Conservation (phyloP, 768 basidiomycete species). For the Lactarius evosmus region DNA sequence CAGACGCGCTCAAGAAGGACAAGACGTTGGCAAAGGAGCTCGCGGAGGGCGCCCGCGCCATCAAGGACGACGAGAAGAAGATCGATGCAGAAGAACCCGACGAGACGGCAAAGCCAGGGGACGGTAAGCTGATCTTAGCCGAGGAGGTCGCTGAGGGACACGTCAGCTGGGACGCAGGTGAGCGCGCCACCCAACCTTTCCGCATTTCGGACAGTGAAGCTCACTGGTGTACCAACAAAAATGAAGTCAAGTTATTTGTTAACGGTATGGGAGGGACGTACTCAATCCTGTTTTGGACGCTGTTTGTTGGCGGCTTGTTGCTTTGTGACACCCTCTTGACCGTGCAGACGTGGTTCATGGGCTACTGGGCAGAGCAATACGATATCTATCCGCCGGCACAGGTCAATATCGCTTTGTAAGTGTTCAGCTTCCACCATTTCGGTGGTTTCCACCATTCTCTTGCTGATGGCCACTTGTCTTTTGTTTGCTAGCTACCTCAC, state of each 20-base stretch:
- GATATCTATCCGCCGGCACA: constrained; percentile 35
- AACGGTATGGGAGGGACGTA: constrained; percentile 31
- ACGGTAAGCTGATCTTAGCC: constrained; percentile 59
- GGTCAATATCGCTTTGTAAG: constrained; percentile 38
- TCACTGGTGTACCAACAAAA: constrained; percentile 23
- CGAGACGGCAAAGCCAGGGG: constrained; percentile 30
- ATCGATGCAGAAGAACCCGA: constrained; percentile 29
- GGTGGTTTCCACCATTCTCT: background rate
- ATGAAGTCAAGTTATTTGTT: constrained; percentile 35
- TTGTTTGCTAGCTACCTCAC: constrained; percentile 44
- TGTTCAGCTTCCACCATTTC: background rate
- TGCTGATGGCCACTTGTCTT: background rate
- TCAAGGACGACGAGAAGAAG: constrained; percentile 33
- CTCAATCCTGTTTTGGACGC: constrained; percentile 36
- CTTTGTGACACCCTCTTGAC: constrained; percentile 30
- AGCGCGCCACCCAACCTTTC: constrained; percentile 28
- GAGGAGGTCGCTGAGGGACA: constrained; percentile 64
- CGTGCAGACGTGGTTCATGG: constrained; percentile 43
- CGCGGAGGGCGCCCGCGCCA: constrained; percentile 28
- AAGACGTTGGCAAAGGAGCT: constrained; percentile 35
- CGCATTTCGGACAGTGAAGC: background rate
- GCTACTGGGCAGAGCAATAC: constrained; percentile 46
- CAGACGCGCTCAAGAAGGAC: constrained; percentile 45
- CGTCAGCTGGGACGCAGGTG: constrained; percentile 47
- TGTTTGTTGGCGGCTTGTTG: constrained; percentile 27